Evolutionary conservation across 306 rosid species (phyloP).

Genomic region (Inga laurina): DNA sequence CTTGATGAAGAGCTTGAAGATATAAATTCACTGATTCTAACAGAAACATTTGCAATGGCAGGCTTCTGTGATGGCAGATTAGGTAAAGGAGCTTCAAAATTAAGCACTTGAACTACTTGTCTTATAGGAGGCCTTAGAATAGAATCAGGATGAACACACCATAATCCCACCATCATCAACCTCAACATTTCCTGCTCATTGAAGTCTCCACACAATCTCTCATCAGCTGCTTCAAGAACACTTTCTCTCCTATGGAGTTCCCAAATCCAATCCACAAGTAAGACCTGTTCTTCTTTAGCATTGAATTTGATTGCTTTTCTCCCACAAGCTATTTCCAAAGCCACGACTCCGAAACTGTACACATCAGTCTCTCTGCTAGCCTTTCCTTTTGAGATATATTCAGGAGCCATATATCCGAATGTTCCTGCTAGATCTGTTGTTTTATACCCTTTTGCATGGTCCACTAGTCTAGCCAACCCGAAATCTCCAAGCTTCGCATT

Average conservation of each 20-base stretch:
- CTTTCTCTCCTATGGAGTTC: constrained; percentile 22
- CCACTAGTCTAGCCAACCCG: constrained; percentile 43
- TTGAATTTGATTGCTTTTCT: constrained; percentile 30
- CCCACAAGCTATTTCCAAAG: constrained; percentile 50
- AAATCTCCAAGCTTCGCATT: constrained; percentile 47
- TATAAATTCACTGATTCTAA: background rate
- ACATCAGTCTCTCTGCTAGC: constrained; percentile 1
- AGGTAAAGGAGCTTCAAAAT: constrained; percentile 39
- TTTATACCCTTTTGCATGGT: constrained; percentile 23
- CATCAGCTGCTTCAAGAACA: constrained; percentile 33
- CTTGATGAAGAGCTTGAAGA: background rate
- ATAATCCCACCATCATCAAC: constrained; percentile 37
- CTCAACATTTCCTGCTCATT: constrained; percentile 26
- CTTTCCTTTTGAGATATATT: constrained; percentile 18
- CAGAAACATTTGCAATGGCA: background rate
- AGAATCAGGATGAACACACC: constrained; percentile 45
- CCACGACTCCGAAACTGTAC: background rate
- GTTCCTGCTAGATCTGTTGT: constrained; percentile 47
- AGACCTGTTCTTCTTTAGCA: background rate
- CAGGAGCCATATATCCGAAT: constrained; percentile 49
- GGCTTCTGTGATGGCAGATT: constrained; percentile 22
- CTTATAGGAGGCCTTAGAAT: constrained; percentile 36
- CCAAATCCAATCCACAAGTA: constrained; percentile 49
- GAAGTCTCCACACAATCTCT: constrained; percentile 17
- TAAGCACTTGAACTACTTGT: constrained; percentile 37